phyloP scores from a whole-genome alignment of 2,329 filamentous ascomycete genomes.

The Laburnicola sp. region DNA sequence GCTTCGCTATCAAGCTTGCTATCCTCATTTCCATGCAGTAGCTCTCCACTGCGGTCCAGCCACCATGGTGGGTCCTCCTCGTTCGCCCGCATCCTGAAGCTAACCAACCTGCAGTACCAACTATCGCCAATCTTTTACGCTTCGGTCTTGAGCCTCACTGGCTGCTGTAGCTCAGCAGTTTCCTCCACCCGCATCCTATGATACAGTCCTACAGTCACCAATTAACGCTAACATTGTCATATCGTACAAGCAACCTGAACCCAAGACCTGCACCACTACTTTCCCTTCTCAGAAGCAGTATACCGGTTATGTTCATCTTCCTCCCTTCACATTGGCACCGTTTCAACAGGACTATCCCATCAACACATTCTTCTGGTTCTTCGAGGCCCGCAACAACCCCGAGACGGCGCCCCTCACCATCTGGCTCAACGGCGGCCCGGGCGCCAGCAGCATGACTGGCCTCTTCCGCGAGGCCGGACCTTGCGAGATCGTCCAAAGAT shows the following conservation, averaged over 20 bases:
- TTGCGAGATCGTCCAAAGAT: constrained; percentile 48
- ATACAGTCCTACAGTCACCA: constrained; percentile 63
- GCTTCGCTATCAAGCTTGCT: constrained; percentile 14
- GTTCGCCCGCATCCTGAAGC: not conserved
- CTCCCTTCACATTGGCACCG: constrained; percentile 53
- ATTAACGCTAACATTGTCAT: constrained; percentile 67
- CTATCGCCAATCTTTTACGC: constrained; percentile 25
- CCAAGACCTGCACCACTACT: constrained; percentile 66
- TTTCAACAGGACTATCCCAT: constrained; percentile 35
- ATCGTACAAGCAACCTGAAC: constrained; percentile 65
- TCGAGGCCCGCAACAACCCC: constrained; percentile 59
- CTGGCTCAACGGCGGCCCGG: constrained; percentile 68
- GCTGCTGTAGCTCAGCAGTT: constrained; percentile 47
- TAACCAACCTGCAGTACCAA: constrained; percentile 50
- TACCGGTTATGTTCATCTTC: constrained; percentile 68
- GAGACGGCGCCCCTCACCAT: constrained; percentile 59
- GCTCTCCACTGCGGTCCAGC: constrained; percentile 5
- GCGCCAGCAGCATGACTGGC: constrained; percentile 66
- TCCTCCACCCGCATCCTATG: constrained; percentile 45
- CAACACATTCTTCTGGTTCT: constrained; percentile 68
- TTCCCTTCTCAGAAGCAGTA: constrained; percentile 69
- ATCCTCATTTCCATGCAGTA: constrained; percentile 21
- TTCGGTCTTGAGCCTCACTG: constrained; percentile 14
- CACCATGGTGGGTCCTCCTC: constrained; percentile 18
- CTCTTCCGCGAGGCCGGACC: constrained; percentile 64